phyloP scores from a whole-genome alignment of 805 yeast species.

The Saturnispora mendoncae region DNA sequence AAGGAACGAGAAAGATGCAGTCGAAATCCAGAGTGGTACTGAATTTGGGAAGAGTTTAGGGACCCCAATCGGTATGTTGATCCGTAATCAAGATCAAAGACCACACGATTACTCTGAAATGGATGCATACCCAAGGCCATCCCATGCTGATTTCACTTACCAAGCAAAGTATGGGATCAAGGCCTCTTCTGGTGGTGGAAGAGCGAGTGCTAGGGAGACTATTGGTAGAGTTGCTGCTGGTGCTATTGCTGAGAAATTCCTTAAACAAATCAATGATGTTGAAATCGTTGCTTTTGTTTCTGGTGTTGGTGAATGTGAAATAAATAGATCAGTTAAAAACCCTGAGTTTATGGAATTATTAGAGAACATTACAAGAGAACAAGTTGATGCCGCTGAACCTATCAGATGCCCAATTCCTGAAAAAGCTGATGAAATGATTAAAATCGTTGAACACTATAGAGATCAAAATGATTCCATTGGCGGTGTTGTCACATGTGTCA shows the following conservation, averaged over 20 bases:
- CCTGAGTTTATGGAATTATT: constrained; percentile 58
- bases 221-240: constrained; percentile 99
- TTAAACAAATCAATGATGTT: constrained; percentile 64
- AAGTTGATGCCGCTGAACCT: constrained; percentile 81
- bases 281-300: constrained; percentile 96
- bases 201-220: constrained; percentile 95
- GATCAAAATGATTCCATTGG: constrained; percentile 90
- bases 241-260: constrained; percentile 91
- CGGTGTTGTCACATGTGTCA: constrained; percentile 95
- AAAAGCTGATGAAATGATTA: constrained; percentile 70
- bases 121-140: constrained; percentile 93
- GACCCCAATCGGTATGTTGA: constrained; percentile 91
- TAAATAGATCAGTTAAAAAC: constrained; percentile 64
- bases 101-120: constrained; percentile 95
- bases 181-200: constrained; percentile 95
- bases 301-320: constrained; percentile 75
- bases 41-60: constrained; percentile 88
- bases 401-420: constrained; percentile 84
- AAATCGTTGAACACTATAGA: constrained; percentile 77
- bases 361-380: constrained; percentile 73
- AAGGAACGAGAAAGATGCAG: constrained; percentile 89
- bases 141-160: constrained; percentile 96
- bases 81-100: constrained; percentile 89
- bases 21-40: constrained; percentile 89
- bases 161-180: constrained; percentile 83